Evolutionary conservation across 108 stramenopile genomes (phyloP), one percentile per base, ranked within the genome.

Genomic region (Pseudonitzschia multiseries): DNA sequence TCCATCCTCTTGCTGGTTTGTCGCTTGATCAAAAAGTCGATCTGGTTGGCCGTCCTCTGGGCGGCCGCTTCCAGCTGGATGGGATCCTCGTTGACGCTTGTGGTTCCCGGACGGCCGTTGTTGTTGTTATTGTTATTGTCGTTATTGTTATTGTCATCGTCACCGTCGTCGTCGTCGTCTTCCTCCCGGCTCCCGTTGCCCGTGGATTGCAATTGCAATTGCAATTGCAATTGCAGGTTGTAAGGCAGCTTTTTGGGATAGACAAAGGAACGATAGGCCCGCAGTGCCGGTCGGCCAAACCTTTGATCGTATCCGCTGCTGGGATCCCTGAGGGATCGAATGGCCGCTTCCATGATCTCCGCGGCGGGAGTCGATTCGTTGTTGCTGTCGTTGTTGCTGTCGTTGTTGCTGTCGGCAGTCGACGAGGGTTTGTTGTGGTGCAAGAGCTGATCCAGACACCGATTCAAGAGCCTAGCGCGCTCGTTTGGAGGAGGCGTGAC

Each of bases 211-310:
- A n/a, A n/a, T n/a, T n/a, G n/a, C n/a, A n/a, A n/a, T n/a, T n/a
- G n/a, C n/a, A n/a, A n/a, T n/a, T 36, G 36, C 2, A 36, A 2
- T 5, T 5, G 36, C 36, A 13, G 54, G 2, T 8, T 8, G 20
- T 29, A 8, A 8, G 36, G 36, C 4, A 31, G 6, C 24, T 70
- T 43, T 57, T 79, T 83, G 18, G 87, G 87, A 71, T 81, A 82
- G 3, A 87, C 59, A 80, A 87, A 94, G 29, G 89, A 71, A 61
- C 90, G 79, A 84, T 92, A 94, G 21, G 89, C 75, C 61, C 84
- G 85, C 48, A 94, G 85, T 46, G 93, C 93, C 15, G 84, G 76
- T 69, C 86, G 88, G 21, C 93, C 93, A 79, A 81, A 94, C 9
- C 79, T 46, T 20, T 48, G 6, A 70, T 91, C 83, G 65, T 90